A percentile compares a stretch with the other conserved stretches of the same genome.
phyloP scores from a whole-genome alignment of 805 yeast genomes.

The Yamadazyma nakazawae region DNA sequence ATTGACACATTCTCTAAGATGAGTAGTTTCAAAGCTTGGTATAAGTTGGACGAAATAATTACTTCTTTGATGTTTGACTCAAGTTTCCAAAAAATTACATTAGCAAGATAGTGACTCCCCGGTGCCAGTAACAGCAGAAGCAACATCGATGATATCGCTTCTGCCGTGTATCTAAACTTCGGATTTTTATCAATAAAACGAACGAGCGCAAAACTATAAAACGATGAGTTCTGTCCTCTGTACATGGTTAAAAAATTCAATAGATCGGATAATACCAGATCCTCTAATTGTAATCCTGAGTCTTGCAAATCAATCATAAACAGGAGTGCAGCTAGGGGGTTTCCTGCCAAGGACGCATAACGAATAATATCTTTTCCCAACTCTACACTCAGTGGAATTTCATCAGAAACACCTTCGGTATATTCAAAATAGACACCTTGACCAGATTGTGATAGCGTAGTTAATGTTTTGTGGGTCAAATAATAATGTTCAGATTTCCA shows the following conservation, averaged over 20 bases:
- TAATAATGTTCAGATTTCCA: background rate
- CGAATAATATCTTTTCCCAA: background rate
- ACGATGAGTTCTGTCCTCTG: slow-evolving; percentile 7
- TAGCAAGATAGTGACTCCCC: slow-evolving; percentile 8
- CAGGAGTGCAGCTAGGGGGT: slow-evolving; percentile 21
- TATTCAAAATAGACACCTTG: background rate
- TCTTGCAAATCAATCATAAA: slow-evolving; percentile 12
- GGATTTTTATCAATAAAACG: slow-evolving; percentile 9
- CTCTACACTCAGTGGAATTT: too few species aligned
- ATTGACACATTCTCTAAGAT: slow-evolving; percentile 13
- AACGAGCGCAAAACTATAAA: slow-evolving; percentile 13
- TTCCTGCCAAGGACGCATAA: slow-evolving; percentile 20
- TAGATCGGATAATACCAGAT: slow-evolving; percentile 3
- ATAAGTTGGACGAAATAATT: background rate
- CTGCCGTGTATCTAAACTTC: background rate
- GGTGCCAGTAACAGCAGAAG: background rate
- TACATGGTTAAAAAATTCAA: slow-evolving; percentile 14
- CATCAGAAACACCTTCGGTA: too few species aligned
- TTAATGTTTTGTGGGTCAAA: too few species aligned
- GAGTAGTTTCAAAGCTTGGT: slow-evolving; percentile 2
- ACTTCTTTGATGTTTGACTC: background rate
- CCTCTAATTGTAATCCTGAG: background rate
- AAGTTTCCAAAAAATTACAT: slow-evolving; percentile 4
- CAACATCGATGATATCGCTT: slow-evolving; percentile 1
- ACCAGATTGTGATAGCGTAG: background rate